Percentiles rank a stretch among this genome's conserved stretches.
These are phyloP conservation scores for Thielaviopsis euricoi DNA, from an alignment of 2,329 filamentous ascomycete genomes.

Conservation along the genomic window DNA sequence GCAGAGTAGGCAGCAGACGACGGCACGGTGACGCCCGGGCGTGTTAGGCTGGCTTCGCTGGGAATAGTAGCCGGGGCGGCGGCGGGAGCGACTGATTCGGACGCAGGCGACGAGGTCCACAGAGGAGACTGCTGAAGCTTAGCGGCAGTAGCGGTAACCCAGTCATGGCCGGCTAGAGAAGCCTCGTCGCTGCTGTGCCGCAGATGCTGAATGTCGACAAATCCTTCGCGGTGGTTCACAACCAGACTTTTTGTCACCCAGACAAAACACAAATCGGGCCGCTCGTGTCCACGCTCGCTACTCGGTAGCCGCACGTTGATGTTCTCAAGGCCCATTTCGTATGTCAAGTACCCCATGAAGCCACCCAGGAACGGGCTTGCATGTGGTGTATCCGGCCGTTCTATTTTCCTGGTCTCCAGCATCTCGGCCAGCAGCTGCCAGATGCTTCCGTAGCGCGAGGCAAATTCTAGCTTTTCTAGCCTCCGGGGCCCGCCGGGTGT, in stretches of 20 bases:
- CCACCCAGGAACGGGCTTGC: constrained; percentile 55
- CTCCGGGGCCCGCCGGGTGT: not conserved
- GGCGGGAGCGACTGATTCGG: not conserved
- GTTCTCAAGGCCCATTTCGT: constrained; percentile 59
- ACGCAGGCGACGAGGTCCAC: constrained; percentile 14
- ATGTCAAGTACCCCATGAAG: constrained; percentile 70
- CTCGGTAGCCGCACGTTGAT: constrained; percentile 29
- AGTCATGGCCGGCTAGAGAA: constrained; percentile 13
- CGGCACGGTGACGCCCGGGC: constrained; percentile 21
- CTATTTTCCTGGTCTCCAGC: constrained; percentile 18
- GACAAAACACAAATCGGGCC: constrained; percentile 57
- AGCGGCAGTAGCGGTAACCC: not conserved
- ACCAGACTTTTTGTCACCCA: constrained; percentile 68
- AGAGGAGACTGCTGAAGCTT: constrained; percentile 14
- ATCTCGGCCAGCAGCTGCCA: constrained; percentile 37
- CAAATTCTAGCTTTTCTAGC: constrained; percentile 18
- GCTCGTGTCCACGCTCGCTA: constrained; percentile 20
- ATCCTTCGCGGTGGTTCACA: constrained; percentile 49
- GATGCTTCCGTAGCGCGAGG: constrained; percentile 19
- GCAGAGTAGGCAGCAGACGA: constrained; percentile 39
- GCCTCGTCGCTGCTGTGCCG: constrained; percentile 16
- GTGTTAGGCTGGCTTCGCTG: not conserved
- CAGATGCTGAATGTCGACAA: constrained; percentile 53
- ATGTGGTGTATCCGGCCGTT: constrained; percentile 13
- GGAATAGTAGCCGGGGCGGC: not conserved